A percentile compares a stretch with the other conserved stretches of the same genome.
Conservation (phyloP, 2,329 filamentous ascomycete genomes). For the Xylaria polymorpha region DNA sequence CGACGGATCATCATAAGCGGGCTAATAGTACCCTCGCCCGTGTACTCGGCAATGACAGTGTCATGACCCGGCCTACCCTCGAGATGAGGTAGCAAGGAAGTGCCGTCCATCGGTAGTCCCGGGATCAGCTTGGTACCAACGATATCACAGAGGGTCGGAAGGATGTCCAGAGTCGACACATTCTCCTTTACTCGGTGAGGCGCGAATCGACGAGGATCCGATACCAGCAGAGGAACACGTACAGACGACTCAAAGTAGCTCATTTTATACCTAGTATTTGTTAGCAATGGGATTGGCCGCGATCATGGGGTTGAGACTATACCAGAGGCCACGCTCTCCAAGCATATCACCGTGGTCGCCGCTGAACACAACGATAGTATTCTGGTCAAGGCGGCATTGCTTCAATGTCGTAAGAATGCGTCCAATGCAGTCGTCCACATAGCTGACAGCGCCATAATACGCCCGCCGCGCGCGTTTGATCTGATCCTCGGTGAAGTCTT, state of each 20-base stretch:
- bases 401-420: conserved; percentile 82
- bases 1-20: conserved; percentile 95
- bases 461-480: conserved; percentile 86
- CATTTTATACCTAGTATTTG: conserved; percentile 79
- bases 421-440: conserved; percentile 92
- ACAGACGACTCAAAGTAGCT: conserved; percentile 93
- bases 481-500: conserved; percentile 85
- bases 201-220: conserved; percentile 79
- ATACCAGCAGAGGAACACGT: conserved; percentile 86
- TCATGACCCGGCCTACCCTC: conserved; percentile 76
- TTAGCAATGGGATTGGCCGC: conserved; percentile 17
- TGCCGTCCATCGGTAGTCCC: conserved; percentile 85
- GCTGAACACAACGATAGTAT: conserved; percentile 92
- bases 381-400: conserved; percentile 80
- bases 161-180: conserved; percentile 89
- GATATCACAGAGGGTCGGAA: conserved; percentile 88
- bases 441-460: conserved; percentile 93
- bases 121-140: conserved; percentile 76
- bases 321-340: conserved; percentile 88
- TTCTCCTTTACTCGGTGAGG: conserved; percentile 83
- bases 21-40: conserved; percentile 88
- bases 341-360: conserved; percentile 98
- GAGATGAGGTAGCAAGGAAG: conserved; percentile 83
- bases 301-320: not conserved
- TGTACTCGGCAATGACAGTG: conserved; percentile 95